Base-by-base conservation (phyloP, 768 basidiomycete species). In the Pleurotus cornucopiae region DNA sequence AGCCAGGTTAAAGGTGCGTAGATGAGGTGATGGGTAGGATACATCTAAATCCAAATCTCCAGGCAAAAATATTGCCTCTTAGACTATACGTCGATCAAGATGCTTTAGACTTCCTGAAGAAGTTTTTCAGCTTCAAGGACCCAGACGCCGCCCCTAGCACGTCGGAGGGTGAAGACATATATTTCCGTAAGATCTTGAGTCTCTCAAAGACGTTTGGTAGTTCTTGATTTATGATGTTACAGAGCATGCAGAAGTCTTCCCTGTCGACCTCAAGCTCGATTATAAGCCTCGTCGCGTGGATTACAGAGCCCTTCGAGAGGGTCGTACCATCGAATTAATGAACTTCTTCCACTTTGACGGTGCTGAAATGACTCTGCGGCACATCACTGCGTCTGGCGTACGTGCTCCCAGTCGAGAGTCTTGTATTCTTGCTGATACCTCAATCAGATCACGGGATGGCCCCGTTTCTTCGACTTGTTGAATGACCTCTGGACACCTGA, bases 331-430 rank as follows among this genome's bases (percentile, higher is more conserved):
- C 58, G 97, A 99, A 66, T 72, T 99, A 46, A 98, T 99, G 96
- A 99, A 99, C 67, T 98, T 99, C 70, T 99, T 99, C 86, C 95
- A 98, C 71, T 99, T 98, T 61, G 97, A 98, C 63, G 95, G 93
- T 0, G 91, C 96, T 3, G 97, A 98, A 70, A 98, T 99, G 94
- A 97, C 94, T 0, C 70, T 99, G 52, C 80, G 97, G 56, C 94
- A 97, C 64, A 88, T 98, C 60, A 93, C 91, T 14, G 68, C 98
- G 30, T 84, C 88, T 58, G 97, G 97, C 26, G 95, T 98, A 68
- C 66, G 92, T 78, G 12, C 43, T 14, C 12, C 11, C 46, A 1
- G 34, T 16, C 39, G 38, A 14, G 60, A 39, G 30, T 23, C 55
- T 43, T 14, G 25, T 12, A 21, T 41, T 25, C 5, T 44, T 38